Conservation (phyloP, 805 yeast species). For the Sugiyamaella lignohabitans region DNA sequence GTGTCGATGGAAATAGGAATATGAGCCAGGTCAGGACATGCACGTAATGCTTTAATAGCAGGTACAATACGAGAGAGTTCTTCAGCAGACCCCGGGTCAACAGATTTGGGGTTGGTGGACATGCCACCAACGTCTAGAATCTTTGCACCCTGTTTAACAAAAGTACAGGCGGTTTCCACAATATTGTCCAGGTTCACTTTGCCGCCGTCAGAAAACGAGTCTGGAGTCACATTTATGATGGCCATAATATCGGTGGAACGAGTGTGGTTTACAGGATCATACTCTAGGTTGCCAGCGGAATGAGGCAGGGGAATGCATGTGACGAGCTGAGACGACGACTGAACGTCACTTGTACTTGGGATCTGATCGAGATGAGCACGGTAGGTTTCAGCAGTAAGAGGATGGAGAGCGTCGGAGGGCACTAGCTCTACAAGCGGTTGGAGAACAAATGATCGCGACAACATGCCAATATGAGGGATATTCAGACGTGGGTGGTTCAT, state of each 20-base stretch:
- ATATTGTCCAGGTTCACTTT: slow-evolving; percentile 36
- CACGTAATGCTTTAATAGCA: slow-evolving; percentile 54
- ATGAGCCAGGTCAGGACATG: slow-evolving; percentile 33
- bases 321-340: slow-evolving; percentile 22
- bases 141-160: slow-evolving; percentile 56
- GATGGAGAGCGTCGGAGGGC: slow-evolving; percentile 63
- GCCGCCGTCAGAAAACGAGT: slow-evolving; percentile 93
- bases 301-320: slow-evolving; percentile 22
- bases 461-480: slow-evolving; percentile 83
- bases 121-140: slow-evolving; percentile 93
- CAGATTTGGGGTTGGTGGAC: slow-evolving; percentile 83
- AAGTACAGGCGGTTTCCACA: slow-evolving; percentile 40
- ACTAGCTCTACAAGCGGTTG: slow-evolving; percentile 81
- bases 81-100: slow-evolving; percentile 52
- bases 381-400: slow-evolving; percentile 78
- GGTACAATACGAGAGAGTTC: slow-evolving; percentile 71
- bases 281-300: slow-evolving; percentile 28
- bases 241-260: slow-evolving; percentile 74
- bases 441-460: slow-evolving; percentile 84
- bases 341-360: slow-evolving; percentile 30
- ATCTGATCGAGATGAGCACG: slow-evolving; percentile 59
- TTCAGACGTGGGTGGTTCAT: slow-evolving; percentile 53
- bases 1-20: slow-evolving; percentile 81
- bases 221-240: slow-evolving; percentile 84
- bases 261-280: slow-evolving; percentile 41